Percentiles rank a stretch among this genome's conserved stretches.
phyloP scores from a whole-genome alignment of 768 basidiomycete species.

The Gyrodon lividus region DNA sequence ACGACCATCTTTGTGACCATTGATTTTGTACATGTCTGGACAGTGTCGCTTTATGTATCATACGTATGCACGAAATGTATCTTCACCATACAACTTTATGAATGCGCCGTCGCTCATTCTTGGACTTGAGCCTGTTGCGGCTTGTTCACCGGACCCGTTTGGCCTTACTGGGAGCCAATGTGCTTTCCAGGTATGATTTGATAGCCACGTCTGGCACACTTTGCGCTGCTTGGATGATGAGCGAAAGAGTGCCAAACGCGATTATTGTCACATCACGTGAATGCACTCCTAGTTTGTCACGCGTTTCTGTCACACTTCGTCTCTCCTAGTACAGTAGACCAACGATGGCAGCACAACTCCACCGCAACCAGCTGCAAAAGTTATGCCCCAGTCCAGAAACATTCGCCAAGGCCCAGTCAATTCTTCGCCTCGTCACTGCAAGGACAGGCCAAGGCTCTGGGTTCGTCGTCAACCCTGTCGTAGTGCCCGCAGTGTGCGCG shows the following conservation, averaged over 20 bases:
- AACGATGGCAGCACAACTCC: constrained; percentile 16
- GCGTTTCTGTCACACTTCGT: neutral
- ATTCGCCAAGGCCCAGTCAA: constrained; percentile 19
- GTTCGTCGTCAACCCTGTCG: constrained; percentile 20
- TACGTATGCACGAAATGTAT: too few relatives aligned
- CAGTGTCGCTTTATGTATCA: too few relatives aligned
- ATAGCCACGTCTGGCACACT: too few relatives aligned
- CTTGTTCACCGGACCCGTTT: too few relatives aligned
- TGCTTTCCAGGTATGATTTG: too few relatives aligned
- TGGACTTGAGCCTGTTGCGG: constrained; percentile 1
- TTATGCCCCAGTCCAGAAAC: constrained; percentile 27
- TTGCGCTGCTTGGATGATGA: too few relatives aligned
- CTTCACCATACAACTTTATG: too few relatives aligned
- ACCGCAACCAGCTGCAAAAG: constrained; percentile 16
- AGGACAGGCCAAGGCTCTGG: constrained; percentile 30
- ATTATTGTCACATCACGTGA: constrained; percentile 9
- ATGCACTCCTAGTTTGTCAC: neutral
- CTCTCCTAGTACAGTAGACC: neutral
- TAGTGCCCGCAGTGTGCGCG: constrained; percentile 30
- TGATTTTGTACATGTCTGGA: too few relatives aligned
- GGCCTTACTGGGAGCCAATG: too few relatives aligned
- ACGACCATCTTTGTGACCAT: too few relatives aligned
- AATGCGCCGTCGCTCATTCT: too few relatives aligned
- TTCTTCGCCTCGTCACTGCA: constrained; percentile 19
- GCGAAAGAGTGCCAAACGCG: neutral